phyloP scores from a whole-genome alignment of 2,329 filamentous ascomycete species.

The Lachnellula occidentalis region DNA sequence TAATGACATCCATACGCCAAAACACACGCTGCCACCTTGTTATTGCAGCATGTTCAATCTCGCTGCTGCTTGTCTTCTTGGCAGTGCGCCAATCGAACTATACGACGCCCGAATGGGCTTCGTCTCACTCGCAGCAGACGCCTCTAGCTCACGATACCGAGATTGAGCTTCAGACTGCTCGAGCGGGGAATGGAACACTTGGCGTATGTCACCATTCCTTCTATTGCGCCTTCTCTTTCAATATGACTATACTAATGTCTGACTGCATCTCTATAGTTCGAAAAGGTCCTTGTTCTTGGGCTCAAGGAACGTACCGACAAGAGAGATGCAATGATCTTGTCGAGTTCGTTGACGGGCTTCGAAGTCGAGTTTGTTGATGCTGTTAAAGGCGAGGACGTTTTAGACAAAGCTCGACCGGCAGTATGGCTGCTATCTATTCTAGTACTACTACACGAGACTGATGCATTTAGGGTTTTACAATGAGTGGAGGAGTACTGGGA shows the following conservation, averaged over 20 bases:
- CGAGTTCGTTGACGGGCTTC: slow-evolving; percentile 38
- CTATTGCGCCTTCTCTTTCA: neutral
- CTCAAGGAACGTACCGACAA: slow-evolving; percentile 43
- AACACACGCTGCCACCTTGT: too few relatives aligned
- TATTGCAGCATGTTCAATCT: too few relatives aligned
- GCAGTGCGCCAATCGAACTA: too few relatives aligned
- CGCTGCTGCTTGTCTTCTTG: too few relatives aligned
- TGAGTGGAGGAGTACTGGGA: slow-evolving; percentile 31
- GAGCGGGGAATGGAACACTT: neutral
- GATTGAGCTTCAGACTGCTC: too few relatives aligned
- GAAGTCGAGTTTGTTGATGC: slow-evolving; percentile 40
- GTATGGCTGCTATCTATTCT: neutral
- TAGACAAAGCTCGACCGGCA: slow-evolving; percentile 38
- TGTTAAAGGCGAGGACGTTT: slow-evolving; percentile 35
- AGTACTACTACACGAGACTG: neutral
- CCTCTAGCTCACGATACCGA: neutral
- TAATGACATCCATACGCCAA: too few relatives aligned
- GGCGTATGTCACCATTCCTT: neutral
- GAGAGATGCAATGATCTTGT: slow-evolving; percentile 41
- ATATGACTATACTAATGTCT: neutral
- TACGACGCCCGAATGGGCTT: too few relatives aligned
- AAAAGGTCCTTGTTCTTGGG: slow-evolving; percentile 42
- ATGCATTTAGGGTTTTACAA: neutral
- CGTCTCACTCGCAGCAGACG: too few relatives aligned
- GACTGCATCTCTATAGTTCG: slow-evolving; percentile 27